These are phyloP conservation scores for Backusella luteola DNA, from an alignment of 192 early-diverging fungal genomes.

Conservation along the genomic window DNA sequence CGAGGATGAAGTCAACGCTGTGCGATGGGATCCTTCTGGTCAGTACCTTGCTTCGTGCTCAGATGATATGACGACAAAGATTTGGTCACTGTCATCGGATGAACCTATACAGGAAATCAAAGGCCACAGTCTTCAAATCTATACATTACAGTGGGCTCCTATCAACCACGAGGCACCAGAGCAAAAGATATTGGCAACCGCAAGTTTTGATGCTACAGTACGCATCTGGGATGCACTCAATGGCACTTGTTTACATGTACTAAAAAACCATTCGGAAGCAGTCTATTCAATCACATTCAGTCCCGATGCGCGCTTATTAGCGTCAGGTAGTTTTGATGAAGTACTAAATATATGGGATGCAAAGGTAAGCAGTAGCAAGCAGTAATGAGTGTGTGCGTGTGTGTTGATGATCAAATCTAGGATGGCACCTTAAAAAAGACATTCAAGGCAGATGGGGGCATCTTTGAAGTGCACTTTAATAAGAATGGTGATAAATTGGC, in stretches of 20 bases:
- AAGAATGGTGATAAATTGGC: slow-evolving; percentile 55
- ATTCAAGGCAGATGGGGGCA: slow-evolving; percentile 53
- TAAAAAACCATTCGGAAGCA: slow-evolving; percentile 68
- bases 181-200: slow-evolving; percentile 64
- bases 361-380: slow-evolving; percentile 35
- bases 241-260: slow-evolving; percentile 62
- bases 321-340: slow-evolving; percentile 76
- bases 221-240: slow-evolving; percentile 84
- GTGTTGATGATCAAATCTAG: slow-evolving; percentile 19
- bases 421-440: slow-evolving; percentile 52
- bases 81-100: slow-evolving; percentile 67
- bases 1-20: slow-evolving; percentile 74
- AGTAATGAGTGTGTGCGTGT: neutral
- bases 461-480: slow-evolving; percentile 61
- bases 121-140: slow-evolving; percentile 77
- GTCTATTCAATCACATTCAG: slow-evolving; percentile 78
- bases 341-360: slow-evolving; percentile 74
- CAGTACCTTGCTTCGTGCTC: slow-evolving; percentile 72
- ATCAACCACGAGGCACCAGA: neutral
- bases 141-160: slow-evolving; percentile 83
- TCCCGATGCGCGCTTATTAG: slow-evolving; percentile 70
- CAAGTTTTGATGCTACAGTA: slow-evolving; percentile 79
- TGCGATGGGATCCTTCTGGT: slow-evolving; percentile 71
- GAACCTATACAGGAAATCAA: slow-evolving; percentile 56
- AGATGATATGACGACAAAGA: slow-evolving; percentile 75